These are phyloP conservation scores for Vitis rupestris DNA, from an alignment of 164 flowering plant species.

Conservation along the genomic window DNA sequence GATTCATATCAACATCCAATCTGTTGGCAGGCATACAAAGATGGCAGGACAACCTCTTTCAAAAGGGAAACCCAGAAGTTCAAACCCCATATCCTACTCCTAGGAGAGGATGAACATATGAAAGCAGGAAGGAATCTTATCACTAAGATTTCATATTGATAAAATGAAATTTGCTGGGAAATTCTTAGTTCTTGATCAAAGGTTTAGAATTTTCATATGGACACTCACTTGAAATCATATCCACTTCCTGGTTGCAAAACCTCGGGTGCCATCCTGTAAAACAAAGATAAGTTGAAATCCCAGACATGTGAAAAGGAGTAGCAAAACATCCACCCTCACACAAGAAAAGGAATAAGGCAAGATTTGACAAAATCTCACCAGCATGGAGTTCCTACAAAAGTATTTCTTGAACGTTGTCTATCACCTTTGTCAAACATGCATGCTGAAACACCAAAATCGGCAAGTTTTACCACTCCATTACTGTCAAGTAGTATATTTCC, in stretches of 20 bases:
- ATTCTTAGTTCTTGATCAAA: neutral
- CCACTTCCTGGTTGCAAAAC: conserved; percentile 97
- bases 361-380: conserved; percentile 49
- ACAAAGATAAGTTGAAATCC: conserved; percentile 5
- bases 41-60: too few relatives aligned
- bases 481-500: conserved; percentile 91
- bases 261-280: conserved; percentile 98
- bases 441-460: conserved; percentile 97
- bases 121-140: too few relatives aligned
- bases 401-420: conserved; percentile 89
- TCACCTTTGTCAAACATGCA: conserved; percentile 97
- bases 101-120: too few relatives aligned
- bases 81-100: too few relatives aligned
- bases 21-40: too few relatives aligned
- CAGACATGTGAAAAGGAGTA: neutral
- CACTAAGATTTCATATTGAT: too few relatives aligned
- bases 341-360: neutral
- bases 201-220: neutral
- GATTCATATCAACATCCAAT: too few relatives aligned
- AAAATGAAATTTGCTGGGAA: neutral
- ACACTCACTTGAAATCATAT: conserved; percentile 90
- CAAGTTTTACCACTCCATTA: conserved; percentile 85
- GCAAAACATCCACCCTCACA: neutral
- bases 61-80: too few relatives aligned
- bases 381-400: conserved; percentile 99